Percentiles rank a stretch among this genome's conserved stretches.
Evolutionary conservation across 2,329 filamentous ascomycete genomes (phyloP).

Genomic region (Colletotrichum abscissum): DNA sequence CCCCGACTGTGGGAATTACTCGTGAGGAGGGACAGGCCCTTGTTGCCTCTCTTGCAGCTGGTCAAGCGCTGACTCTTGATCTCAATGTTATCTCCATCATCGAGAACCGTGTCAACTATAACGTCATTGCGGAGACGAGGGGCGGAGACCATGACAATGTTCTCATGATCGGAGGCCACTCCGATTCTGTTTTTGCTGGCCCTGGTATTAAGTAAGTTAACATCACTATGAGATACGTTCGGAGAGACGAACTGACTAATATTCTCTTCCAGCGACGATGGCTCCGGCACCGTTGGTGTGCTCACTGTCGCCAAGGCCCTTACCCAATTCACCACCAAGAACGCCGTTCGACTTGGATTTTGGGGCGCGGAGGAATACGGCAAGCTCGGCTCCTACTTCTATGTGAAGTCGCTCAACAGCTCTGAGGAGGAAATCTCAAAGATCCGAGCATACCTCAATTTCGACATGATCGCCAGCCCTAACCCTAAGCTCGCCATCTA

Average conservation of each 20-base stretch:
- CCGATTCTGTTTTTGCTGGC: slow-evolving; percentile 59
- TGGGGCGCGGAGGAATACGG: slow-evolving; percentile 66
- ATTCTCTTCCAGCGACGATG: slow-evolving; percentile 60
- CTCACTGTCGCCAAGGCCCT: slow-evolving; percentile 59
- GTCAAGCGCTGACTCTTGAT: slow-evolving; percentile 45
- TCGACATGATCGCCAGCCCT: slow-evolving; percentile 65
- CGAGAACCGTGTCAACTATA: slow-evolving; percentile 60
- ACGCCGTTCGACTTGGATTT: slow-evolving; percentile 61
- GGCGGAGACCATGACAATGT: slow-evolving; percentile 60
- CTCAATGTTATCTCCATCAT: slow-evolving; percentile 59
- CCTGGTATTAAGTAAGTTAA: slow-evolving; percentile 65
- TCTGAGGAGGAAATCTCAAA: slow-evolving; percentile 58
- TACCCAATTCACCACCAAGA: slow-evolving; percentile 56
- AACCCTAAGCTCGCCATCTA: slow-evolving; percentile 68
- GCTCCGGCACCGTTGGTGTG: slow-evolving; percentile 62
- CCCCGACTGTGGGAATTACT: slow-evolving; percentile 64
- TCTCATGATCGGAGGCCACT: slow-evolving; percentile 59
- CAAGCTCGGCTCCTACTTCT: slow-evolving; percentile 60
- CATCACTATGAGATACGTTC: too few species aligned
- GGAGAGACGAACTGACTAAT: background rate
- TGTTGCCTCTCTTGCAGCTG: slow-evolving; percentile 43
- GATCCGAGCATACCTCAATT: slow-evolving; percentile 67
- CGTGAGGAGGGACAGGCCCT: slow-evolving; percentile 55
- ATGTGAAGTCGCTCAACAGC: slow-evolving; percentile 53
- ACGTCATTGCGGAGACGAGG: slow-evolving; percentile 62